Conservation (phyloP, 1,139 yeast genomes). For the Geotrichum siamense region DNA sequence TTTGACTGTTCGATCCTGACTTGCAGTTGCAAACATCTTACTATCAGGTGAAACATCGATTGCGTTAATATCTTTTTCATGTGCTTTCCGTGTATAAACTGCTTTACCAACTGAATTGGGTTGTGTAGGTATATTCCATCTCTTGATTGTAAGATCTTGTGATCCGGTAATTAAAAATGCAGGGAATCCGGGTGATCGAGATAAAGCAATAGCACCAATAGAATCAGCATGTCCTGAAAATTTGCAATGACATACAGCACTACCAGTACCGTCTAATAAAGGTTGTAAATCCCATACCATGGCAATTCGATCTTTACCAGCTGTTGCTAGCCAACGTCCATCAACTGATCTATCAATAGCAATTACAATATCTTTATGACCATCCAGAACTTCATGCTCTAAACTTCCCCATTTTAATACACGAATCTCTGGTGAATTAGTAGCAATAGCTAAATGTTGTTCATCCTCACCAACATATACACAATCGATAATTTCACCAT, state of each 20-base stretch:
- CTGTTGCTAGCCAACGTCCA: constrained; percentile 87
- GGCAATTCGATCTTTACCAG: constrained; percentile 85
- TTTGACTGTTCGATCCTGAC: constrained; percentile 90
- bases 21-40: constrained; percentile 81
- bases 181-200: constrained; percentile 54
- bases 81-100: constrained; percentile 88
- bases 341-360: constrained; percentile 69
- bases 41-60: constrained; percentile 86
- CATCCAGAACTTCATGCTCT: constrained; percentile 43
- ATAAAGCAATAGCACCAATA: constrained; percentile 73
- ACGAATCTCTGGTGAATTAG: constrained; percentile 89
- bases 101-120: constrained; percentile 41
- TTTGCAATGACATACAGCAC: constrained; percentile 42
- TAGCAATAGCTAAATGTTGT: constrained; percentile 63
- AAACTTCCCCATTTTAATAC: constrained; percentile 46
- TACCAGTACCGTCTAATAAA: constrained; percentile 17
- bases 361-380: constrained; percentile 80
- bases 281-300: constrained; percentile 64
- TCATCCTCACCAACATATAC: constrained; percentile 56
- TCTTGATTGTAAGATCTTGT: constrained; percentile 80
- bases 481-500: constrained; percentile 87
- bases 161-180: constrained; percentile 77
- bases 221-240: constrained; percentile 85
- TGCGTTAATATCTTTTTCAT: constrained; percentile 90
- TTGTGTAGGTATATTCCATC: constrained; percentile 56